These are phyloP conservation scores for Phytophthora sojae DNA, from an alignment of 352 stramenopile species.

Conservation along the genomic window DNA sequence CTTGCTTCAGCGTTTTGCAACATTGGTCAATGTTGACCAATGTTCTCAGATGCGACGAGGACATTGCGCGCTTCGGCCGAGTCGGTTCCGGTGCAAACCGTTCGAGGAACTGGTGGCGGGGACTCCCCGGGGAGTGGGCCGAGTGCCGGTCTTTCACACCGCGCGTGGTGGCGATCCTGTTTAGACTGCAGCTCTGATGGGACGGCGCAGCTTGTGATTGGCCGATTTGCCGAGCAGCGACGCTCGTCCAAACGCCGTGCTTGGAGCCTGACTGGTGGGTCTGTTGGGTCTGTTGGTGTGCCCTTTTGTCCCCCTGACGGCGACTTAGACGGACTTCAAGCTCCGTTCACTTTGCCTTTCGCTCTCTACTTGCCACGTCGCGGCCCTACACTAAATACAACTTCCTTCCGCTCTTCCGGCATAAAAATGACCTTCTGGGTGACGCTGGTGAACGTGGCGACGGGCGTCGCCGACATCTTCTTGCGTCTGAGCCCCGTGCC, in stretches of 20 bases:
- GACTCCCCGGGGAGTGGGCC: background rate
- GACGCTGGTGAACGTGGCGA: constrained; percentile 30
- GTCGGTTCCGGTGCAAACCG: background rate
- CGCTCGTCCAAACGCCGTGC: constrained; percentile 18
- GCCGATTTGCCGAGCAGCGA: background rate
- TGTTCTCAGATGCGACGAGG: background rate
- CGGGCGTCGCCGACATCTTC: constrained; percentile 28
- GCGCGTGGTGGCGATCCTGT: constrained; percentile 9
- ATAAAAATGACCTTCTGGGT: constrained; percentile 23
- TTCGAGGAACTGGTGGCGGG: constrained; percentile 7
- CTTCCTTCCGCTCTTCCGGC: no score
- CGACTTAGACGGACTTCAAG: constrained; percentile 12
- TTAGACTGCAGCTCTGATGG: constrained; percentile 22
- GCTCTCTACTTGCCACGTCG: constrained; percentile 3
- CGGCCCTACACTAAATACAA: background rate
- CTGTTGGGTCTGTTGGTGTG: background rate
- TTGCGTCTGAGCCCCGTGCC: constrained; percentile 31
- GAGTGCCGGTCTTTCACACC: constrained; percentile 14
- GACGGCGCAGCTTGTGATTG: constrained; percentile 7
- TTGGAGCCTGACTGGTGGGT: constrained; percentile 12
- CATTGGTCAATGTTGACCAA: background rate
- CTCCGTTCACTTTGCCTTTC: constrained; percentile 18
- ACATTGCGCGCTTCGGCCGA: background rate
- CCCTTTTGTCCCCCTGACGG: constrained; percentile 1
- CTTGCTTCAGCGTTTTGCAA: no score